Conservation (phyloP, 2,329 filamentous ascomycete species). For the Alternaria consortialis region DNA sequence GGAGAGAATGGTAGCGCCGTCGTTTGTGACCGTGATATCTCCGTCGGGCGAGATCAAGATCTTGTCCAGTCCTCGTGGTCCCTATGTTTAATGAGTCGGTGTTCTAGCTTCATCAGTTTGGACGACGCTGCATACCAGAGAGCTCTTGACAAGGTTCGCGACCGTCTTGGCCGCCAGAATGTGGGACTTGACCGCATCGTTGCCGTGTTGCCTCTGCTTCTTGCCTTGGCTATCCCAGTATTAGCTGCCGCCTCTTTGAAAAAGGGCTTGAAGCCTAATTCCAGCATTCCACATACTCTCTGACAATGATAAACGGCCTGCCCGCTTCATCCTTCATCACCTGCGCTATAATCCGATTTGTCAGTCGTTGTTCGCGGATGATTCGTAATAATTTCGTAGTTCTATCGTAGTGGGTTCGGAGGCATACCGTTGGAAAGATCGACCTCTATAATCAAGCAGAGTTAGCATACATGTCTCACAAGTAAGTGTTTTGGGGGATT, state of each 20-base stretch:
- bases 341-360: slow-evolving; percentile 60
- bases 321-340: slow-evolving; percentile 98
- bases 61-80: slow-evolving; percentile 96
- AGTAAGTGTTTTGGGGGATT: slow-evolving; percentile 15
- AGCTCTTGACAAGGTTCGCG: slow-evolving; percentile 96
- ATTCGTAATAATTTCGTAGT: slow-evolving; percentile 9
- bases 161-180: slow-evolving; percentile 96
- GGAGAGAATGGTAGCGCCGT: slow-evolving; percentile 94
- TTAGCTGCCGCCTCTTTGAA: slow-evolving; percentile 33
- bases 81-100: slow-evolving; percentile 56
- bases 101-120: not conserved
- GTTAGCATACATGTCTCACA: slow-evolving; percentile 26
- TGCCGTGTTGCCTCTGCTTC: slow-evolving; percentile 97
- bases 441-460: slow-evolving; percentile 66
- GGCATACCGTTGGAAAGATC: slow-evolving; percentile 81
- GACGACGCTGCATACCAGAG: slow-evolving; percentile 65
- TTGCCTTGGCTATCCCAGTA: slow-evolving; percentile 77
- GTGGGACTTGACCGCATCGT: slow-evolving; percentile 97
- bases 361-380: slow-evolving; percentile 25
- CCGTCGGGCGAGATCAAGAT: slow-evolving; percentile 98
- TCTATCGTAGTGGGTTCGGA: slow-evolving; percentile 9
- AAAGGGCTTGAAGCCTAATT: slow-evolving; percentile 18
- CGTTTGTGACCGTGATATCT: slow-evolving; percentile 99
- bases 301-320: slow-evolving; percentile 95
- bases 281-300: slow-evolving; percentile 74